Base-by-base conservation (phyloP, 352 stramenopile species). In the Pythium rishiriense region DNA sequence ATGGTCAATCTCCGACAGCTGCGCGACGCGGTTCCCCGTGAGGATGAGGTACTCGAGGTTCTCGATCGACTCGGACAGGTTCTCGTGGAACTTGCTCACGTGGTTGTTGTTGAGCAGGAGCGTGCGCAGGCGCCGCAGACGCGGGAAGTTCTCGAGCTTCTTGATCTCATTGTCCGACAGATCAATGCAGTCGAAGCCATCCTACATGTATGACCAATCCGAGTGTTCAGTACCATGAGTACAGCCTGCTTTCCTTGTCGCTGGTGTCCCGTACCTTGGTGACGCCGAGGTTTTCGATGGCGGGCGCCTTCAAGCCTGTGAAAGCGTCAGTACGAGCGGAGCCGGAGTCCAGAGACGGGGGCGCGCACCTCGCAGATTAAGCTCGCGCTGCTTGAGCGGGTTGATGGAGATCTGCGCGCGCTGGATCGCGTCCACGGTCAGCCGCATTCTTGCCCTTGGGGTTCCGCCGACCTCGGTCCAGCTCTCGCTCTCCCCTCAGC, bases 141-240 rank as follows among this genome's bases (percentile, higher is more conserved):
- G 74, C 49, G 93, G 93, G 58, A 98, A 98, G 79, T 98, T 98
- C 73, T 98, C 94, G 1, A 98, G 74, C 70, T 92, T 97, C 70
- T 96, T 96, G 62, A 98, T 94, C 67, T 98, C 91, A 69, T 98
- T 98, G 73, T 98, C 94, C 64, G 86, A 96, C 29, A 98, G 75
- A 63, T 98, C 94, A 41, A 98, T 90, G 66, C 90, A 97, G 74
- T 98, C 94, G 56, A 97, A 98, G 17, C 91, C 87, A 68, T 98
- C 91, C 87, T 97, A 58, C 25, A 39, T 42, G 15, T 31, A 43
- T 35, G 3, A 26, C 8, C n/a, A 26, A 43, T 21, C 37, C 37
- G 14, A 12, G 14, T 43, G 37, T 4, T 12, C 11, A 8, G 3
- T 17, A 43, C n/a, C n/a, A n/a, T n/a, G n/a, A n/a, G n/a, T n/a